phyloP scores from a whole-genome alignment of 148 eudicot genomes.

The Fallopia convolvulus region DNA sequence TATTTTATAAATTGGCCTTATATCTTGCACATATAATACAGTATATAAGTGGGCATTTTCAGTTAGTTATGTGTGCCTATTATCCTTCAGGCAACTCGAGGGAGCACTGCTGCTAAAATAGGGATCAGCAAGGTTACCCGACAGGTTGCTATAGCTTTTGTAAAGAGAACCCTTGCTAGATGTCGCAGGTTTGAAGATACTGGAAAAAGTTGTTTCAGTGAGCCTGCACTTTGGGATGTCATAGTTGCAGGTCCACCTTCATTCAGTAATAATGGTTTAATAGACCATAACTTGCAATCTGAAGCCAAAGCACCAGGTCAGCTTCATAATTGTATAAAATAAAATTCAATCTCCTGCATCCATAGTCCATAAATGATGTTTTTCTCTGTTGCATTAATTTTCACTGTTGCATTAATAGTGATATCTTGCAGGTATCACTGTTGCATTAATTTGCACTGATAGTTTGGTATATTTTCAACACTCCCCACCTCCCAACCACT shows the following conservation, averaged over 20 bases:
- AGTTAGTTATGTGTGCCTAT: not conserved
- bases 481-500: not conserved
- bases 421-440: no score
- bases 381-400: no score
- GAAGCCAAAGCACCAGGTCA: slow-evolving; percentile 30
- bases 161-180: slow-evolving; percentile 66
- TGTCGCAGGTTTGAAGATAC: slow-evolving; percentile 57
- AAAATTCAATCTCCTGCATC: not conserved
- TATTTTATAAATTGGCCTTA: not conserved
- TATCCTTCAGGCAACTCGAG: slow-evolving; percentile 62
- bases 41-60: not conserved
- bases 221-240: slow-evolving; percentile 62
- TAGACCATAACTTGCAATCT: slow-evolving; percentile 18
- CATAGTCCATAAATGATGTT: not conserved
- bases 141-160: slow-evolving; percentile 76
- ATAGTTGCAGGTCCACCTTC: slow-evolving; percentile 37
- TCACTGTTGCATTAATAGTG: no score
- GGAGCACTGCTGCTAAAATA: slow-evolving; percentile 55
- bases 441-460: no score
- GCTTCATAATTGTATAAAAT: slow-evolving; percentile 10
- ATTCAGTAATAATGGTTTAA: slow-evolving; percentile 18
- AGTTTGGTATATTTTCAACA: not conserved
- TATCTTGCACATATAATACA: not conserved
- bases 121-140: slow-evolving; percentile 63
- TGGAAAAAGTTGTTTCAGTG: slow-evolving; percentile 72